Evolutionary conservation across 2,329 filamentous ascomycete species (phyloP).

Genomic region (Pseudomassariella vexata): DNA sequence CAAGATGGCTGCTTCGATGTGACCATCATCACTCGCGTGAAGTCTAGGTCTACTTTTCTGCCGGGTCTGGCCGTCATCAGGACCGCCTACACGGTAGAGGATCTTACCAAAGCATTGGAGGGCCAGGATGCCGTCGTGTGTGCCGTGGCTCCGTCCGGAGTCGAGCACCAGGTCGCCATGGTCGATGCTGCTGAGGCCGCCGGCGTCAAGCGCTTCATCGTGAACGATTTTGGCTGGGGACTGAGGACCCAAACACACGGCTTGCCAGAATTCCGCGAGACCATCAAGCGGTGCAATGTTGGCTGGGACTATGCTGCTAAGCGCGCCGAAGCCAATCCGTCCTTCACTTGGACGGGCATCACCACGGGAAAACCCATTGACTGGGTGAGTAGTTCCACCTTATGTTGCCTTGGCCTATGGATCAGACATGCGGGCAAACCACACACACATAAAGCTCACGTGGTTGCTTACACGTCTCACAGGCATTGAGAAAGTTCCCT

Average conservation of each 20-base stretch:
- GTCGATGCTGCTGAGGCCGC: conserved; percentile 22
- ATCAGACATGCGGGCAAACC: too few species aligned
- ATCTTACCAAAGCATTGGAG: conserved; percentile 13
- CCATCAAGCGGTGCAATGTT: conserved; percentile 12
- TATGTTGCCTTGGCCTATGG: too few species aligned
- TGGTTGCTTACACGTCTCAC: too few species aligned
- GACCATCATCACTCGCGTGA: conserved; percentile 16
- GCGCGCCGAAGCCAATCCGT: conserved; percentile 11
- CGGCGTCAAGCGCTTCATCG: conserved; percentile 23
- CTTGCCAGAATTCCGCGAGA: conserved; percentile 18
- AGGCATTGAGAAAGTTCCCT: conserved; percentile 15
- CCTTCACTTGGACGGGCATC: conserved; percentile 23
- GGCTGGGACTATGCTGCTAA: conserved; percentile 16
- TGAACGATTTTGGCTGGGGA: conserved; percentile 24
- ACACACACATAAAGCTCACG: too few species aligned
- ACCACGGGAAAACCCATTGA: conserved; percentile 24
- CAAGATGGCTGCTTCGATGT: conserved; percentile 18
- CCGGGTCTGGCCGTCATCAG: conserved; percentile 12
- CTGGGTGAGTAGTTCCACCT: conserved; percentile 17
- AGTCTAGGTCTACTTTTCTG: conserved; percentile 16
- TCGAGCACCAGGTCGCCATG: conserved; percentile 14
- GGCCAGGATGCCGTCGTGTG: conserved; percentile 23
- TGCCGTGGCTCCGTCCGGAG: conserved; percentile 15
- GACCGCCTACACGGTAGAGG: conserved; percentile 14
- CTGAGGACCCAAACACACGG: conserved; percentile 10